A percentile compares a stretch with the other conserved stretches of the same genome.
Evolutionary conservation across 106 monocot genomes (phyloP).

Genomic region (Dendrobium huoshanense): DNA sequence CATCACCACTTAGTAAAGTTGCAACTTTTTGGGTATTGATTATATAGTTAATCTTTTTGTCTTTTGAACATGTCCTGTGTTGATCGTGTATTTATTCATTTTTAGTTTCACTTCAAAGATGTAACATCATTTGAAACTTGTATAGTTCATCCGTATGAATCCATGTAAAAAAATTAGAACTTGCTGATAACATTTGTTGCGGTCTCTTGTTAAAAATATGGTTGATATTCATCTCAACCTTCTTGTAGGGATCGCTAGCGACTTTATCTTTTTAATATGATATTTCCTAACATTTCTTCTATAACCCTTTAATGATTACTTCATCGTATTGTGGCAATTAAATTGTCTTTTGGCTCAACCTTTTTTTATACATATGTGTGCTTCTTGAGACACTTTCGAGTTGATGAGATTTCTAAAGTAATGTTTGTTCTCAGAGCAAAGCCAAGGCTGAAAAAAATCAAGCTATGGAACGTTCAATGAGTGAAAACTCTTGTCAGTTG

Average conservation of each 20-base stretch:
- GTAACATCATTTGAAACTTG: neutral
- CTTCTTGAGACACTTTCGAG: neutral
- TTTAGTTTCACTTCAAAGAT: neutral
- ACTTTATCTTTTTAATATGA: neutral
- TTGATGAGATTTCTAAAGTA: neutral
- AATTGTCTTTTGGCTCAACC: neutral
- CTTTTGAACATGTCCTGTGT: no score
- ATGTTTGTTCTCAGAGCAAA: conserved; percentile 59
- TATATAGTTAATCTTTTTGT: no score
- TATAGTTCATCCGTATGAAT: no score
- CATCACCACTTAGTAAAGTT: no score
- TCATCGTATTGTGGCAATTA: neutral
- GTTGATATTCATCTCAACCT: neutral
- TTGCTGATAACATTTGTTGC: neutral
- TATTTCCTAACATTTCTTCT: neutral
- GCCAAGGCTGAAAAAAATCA: conserved; percentile 98
- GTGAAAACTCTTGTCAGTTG: conserved; percentile 92
- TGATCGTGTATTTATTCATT: neutral
- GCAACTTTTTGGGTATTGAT: no score
- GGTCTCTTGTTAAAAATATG: neutral
- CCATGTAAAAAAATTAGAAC: neutral
- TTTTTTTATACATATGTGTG: neutral
- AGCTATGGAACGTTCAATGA: conserved; percentile 83
- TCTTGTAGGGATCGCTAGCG: neutral
- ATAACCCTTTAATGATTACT: neutral